Conservation (phyloP, 2,329 filamentous ascomycete species). For the Cytospora leucostoma region DNA sequence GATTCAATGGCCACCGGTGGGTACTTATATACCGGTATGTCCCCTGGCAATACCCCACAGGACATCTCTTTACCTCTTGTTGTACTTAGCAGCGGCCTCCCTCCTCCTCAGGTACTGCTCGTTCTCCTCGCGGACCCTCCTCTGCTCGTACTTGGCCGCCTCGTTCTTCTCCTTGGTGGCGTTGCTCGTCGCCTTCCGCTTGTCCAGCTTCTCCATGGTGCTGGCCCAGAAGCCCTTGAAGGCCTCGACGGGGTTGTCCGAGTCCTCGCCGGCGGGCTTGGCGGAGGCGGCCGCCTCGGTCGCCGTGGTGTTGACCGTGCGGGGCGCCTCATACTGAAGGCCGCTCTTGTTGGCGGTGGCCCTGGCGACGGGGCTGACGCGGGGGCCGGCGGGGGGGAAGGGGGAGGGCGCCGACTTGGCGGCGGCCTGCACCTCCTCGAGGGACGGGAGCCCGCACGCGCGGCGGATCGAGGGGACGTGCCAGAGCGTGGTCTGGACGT, state of each 20-base stretch:
- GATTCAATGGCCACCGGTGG: too few relatives aligned
- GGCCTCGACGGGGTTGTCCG: slow-evolving; percentile 14
- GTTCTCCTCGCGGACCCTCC: slow-evolving; percentile 20
- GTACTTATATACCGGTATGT: too few relatives aligned
- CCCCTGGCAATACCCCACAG: background rate
- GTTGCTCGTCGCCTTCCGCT: background rate
- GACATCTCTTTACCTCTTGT: slow-evolving; percentile 13
- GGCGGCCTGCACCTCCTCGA: slow-evolving; percentile 23
- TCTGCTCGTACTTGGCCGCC: slow-evolving; percentile 10
- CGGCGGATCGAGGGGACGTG: slow-evolving; percentile 42
- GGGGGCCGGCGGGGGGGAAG: slow-evolving; percentile 1
- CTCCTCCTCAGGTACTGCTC: slow-evolving; percentile 20
- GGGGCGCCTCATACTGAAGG: slow-evolving; percentile 37
- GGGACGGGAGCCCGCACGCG: slow-evolving; percentile 41
- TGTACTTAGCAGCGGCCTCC: slow-evolving; percentile 8
- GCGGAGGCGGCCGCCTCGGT: background rate
- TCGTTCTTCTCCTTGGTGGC: slow-evolving; percentile 8
- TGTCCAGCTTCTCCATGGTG: slow-evolving; percentile 7
- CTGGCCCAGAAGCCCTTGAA: slow-evolving; percentile 9
- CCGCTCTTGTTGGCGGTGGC: slow-evolving; percentile 13
- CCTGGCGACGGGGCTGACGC: slow-evolving; percentile 18
- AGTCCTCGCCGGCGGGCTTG: background rate
- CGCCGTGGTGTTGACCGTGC: slow-evolving; percentile 33
- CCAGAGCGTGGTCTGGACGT: slow-evolving; percentile 48
- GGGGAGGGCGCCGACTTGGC: slow-evolving; percentile 3